A percentile compares a stretch with the other conserved stretches of the same genome.
Conservation (phyloP, 257 asterid genomes). For the Parsonsia alboflavescens region DNA sequence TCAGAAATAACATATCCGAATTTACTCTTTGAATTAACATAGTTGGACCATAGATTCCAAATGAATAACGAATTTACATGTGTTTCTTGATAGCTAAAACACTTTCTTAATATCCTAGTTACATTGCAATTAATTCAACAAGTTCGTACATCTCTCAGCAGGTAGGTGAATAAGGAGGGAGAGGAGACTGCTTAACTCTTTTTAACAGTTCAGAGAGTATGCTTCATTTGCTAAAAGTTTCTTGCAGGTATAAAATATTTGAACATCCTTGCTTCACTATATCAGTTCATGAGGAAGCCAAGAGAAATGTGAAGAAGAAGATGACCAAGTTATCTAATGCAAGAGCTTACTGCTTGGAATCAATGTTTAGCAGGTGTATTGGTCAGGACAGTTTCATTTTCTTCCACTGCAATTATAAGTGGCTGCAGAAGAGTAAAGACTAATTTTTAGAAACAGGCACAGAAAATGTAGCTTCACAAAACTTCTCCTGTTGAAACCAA, state of each 20-base stretch:
- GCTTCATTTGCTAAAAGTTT: neutral
- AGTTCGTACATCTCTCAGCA: neutral
- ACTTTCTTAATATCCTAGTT: neutral
- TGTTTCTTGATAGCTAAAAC: neutral
- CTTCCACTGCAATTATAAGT: constrained; percentile 74
- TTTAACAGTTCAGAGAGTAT: neutral
- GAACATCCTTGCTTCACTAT: neutral
- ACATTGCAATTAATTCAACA: neutral
- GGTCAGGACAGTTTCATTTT: constrained; percentile 69
- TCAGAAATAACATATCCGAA: neutral
- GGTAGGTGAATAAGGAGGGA: neutral
- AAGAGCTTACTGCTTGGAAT: constrained; percentile 53
- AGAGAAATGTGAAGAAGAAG: neutral
- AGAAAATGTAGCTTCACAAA: neutral
- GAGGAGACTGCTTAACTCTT: neutral
- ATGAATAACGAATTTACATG: neutral
- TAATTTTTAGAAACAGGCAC: neutral
- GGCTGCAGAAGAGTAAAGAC: constrained; percentile 53
- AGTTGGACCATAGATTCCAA: neutral
- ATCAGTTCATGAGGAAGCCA: neutral
- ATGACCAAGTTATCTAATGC: neutral
- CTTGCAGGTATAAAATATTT: neutral
- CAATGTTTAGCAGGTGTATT: constrained; percentile 78
- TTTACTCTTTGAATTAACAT: neutral
- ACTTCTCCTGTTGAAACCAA: neutral